Evolutionary conservation across 2,329 filamentous ascomycete species (phyloP), one percentile per base, ranked within the genome.

Genomic region (Penicillium vulpinum): DNA sequence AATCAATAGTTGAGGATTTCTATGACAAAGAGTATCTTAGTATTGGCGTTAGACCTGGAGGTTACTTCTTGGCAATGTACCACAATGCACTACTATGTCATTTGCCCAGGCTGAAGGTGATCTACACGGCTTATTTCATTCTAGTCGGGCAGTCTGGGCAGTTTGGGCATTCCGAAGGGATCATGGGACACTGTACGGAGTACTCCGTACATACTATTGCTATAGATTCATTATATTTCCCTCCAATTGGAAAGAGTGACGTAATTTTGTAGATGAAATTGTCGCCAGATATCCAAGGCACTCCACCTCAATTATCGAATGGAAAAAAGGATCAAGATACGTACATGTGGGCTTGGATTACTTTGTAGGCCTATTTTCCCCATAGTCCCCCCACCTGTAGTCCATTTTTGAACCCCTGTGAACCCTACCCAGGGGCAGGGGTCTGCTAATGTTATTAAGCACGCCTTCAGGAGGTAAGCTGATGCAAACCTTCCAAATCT

Each of bases 71-170:
- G 51, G 56, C 45, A 44, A 36, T 44, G 49, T 46, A 39, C 38
- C n/a, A n/a, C n/a, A n/a, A n/a, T n/a, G n/a, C n/a, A n/a, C 40
- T 36, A 29, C 21, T 24, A 51, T 51, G 54, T 50, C 61, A 62
- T 54, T 55, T 50, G 38, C 21, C 16, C 33, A n/a, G 33, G 6
- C n/a, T n/a, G n/a, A n/a, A n/a, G n/a, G n/a, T 40, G 53, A 51
- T 56, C 52, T 54, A 21, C 43, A 54, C 4, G 39, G 7, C 33
- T 26, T 26, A 33, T 36, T 43, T 29, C 18, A 38, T 39, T 38
- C 24, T 47, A 53, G 51, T 31, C 36, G 21, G 43, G n/a, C 24
- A 28, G 13, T 4, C 16, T n/a, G 16, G 24, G 21, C 31, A 46
- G n/a, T 33, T 31, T 47, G 44, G 45, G 33, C 7, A 35, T 50